Conservation (phyloP, 208 protist genomes). For the Tritrichomonas foetus region DNA sequence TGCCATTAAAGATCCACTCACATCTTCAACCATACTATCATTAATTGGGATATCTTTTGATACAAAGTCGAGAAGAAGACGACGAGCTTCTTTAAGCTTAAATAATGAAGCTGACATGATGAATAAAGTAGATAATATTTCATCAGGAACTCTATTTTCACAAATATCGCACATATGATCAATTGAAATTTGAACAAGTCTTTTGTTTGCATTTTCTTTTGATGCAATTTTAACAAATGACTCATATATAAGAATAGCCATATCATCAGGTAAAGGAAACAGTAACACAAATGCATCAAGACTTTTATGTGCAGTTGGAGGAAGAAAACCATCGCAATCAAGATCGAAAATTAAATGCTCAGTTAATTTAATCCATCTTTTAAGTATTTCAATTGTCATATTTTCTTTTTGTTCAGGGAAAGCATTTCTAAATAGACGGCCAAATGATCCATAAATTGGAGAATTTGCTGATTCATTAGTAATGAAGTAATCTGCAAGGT, state of each 20-base stretch:
- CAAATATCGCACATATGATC: neutral
- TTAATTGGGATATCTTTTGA: neutral
- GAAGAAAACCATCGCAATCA: neutral
- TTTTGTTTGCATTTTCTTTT: neutral
- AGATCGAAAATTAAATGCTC: neutral
- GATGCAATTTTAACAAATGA: neutral
- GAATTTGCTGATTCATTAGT: neutral
- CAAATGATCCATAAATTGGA: neutral
- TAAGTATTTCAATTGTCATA: neutral
- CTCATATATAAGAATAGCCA: neutral
- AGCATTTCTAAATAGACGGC: neutral
- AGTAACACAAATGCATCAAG: neutral
- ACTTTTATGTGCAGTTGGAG: conserved; percentile 2
- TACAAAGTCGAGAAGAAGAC: neutral
- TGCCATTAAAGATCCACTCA: neutral
- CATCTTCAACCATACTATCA: neutral
- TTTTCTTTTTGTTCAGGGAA: neutral
- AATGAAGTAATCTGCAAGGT: neutral
- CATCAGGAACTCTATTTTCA: neutral
- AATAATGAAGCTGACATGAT: neutral
- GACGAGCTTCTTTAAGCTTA: neutral
- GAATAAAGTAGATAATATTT: neutral
- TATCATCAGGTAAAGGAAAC: neutral
- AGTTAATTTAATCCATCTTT: neutral
- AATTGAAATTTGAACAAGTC: neutral